These are phyloP conservation scores for Panus rudis DNA, from an alignment of 768 basidiomycete genomes.

Conservation along the genomic window DNA sequence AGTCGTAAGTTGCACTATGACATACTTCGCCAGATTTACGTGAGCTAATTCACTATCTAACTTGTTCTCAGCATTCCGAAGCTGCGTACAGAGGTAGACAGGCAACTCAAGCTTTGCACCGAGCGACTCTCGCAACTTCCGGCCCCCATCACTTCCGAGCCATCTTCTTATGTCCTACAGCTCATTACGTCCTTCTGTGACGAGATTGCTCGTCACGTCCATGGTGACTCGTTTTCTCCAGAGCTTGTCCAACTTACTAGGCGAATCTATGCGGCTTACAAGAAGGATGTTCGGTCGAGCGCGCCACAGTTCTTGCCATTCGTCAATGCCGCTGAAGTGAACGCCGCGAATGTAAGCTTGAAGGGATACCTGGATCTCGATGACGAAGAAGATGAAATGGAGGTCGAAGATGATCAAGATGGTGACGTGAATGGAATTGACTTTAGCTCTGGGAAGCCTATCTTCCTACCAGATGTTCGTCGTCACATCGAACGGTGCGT, in stretches of 20 bases:
- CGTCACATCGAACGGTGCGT: no score
- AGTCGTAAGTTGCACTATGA: constrained; percentile 3
- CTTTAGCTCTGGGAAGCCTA: no score
- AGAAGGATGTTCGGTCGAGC: constrained; percentile 28
- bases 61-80: constrained; percentile 21
- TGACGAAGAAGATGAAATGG: not conserved
- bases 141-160: constrained; percentile 24
- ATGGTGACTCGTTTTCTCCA: constrained; percentile 13
- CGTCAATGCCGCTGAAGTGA: constrained; percentile 8
- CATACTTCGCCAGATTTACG: not conserved
- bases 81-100: constrained; percentile 21
- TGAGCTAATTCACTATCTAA: not conserved
- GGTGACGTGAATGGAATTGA: no score
- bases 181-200: constrained; percentile 29
- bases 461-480: no score
- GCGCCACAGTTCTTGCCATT: constrained; percentile 36
- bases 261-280: constrained; percentile 27
- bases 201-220: constrained; percentile 22
- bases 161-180: constrained; percentile 30
- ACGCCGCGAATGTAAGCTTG: constrained; percentile 7
- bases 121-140: constrained; percentile 24
- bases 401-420: not conserved
- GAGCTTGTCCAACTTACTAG: constrained; percentile 30
- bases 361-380: not conserved
- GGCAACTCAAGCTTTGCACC: constrained; percentile 21